These are phyloP conservation scores for Tuber indicum DNA, from an alignment of 495 filamentous ascomycete species.

Conservation along the genomic window DNA sequence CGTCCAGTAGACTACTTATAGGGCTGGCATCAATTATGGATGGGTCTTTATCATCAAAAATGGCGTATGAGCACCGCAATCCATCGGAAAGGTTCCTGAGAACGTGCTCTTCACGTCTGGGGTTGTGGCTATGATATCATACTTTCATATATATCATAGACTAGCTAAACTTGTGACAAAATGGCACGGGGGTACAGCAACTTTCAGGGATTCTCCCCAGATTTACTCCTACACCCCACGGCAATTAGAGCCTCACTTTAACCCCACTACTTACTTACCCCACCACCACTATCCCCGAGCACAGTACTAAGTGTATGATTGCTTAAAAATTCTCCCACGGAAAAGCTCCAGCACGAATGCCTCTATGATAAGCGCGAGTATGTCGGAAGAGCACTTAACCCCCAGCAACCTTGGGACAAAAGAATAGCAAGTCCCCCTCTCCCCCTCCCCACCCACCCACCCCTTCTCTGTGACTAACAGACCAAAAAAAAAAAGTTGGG, in stretches of 20 bases:
- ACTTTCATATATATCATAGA: too few relatives aligned
- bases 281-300: conserved; percentile 2
- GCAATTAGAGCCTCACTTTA: conserved; percentile 19
- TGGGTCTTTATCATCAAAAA: too few relatives aligned
- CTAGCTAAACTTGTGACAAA: too few relatives aligned
- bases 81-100: too few relatives aligned
- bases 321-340: conserved; percentile 6
- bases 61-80: too few relatives aligned
- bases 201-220: too few relatives aligned
- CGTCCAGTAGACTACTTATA: too few relatives aligned
- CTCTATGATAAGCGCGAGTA: not conserved
- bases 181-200: too few relatives aligned
- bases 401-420: conserved; percentile 63
- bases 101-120: too few relatives aligned
- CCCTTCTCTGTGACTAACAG: not conserved
- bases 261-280: conserved; percentile 23
- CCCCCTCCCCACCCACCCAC: not conserved
- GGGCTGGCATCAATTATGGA: too few relatives aligned
- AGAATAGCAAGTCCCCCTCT: conserved; percentile 53
- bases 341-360: not conserved
- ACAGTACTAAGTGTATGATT: not conserved
- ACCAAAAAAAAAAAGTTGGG: conserved; percentile 52
- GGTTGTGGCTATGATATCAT: too few relatives aligned
- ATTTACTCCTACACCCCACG: too few relatives aligned
- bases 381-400: conserved; percentile 45